phyloP scores from a whole-genome alignment of 2,329 filamentous ascomycete species.

The Orbilia blumenaviensis region DNA sequence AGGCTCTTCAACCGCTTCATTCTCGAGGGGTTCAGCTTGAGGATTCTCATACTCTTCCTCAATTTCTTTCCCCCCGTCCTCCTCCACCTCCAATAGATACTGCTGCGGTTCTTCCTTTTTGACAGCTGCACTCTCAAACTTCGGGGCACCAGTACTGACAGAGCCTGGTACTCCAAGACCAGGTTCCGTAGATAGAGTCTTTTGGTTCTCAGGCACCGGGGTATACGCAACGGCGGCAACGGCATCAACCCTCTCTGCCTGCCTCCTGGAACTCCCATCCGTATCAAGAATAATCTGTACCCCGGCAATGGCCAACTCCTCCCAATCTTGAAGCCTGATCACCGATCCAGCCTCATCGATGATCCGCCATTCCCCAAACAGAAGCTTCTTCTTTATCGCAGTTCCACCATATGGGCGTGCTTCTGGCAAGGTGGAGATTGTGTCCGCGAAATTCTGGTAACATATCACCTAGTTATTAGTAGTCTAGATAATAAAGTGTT shows the following conservation, averaged over 20 bases:
- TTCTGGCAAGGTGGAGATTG: slow-evolving; percentile 29
- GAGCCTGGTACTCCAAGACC: too few species aligned
- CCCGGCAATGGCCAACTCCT: neutral
- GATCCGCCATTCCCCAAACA: slow-evolving; percentile 25
- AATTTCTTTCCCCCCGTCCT: too few species aligned
- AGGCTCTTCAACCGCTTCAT: neutral
- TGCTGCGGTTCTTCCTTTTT: neutral
- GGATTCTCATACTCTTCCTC: too few species aligned
- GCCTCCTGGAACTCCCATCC: neutral
- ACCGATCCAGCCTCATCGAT: slow-evolving; percentile 27
- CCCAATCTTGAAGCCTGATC: slow-evolving; percentile 42
- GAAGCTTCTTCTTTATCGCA: neutral
- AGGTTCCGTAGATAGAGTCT: neutral
- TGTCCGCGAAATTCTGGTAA: neutral
- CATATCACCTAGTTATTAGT: neutral
- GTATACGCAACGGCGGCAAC: neutral
- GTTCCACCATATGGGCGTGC: too few species aligned
- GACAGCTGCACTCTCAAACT: too few species aligned
- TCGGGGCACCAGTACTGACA: too few species aligned
- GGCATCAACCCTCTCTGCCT: neutral
- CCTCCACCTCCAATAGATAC: too few species aligned
- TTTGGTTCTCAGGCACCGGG: neutral
- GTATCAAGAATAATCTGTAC: slow-evolving; percentile 32
- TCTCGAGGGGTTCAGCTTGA: neutral
- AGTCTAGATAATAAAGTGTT: too few species aligned